Percentiles rank a stretch among this genome's conserved stretches.
Evolutionary conservation across 345 rosid species (phyloP).

Genomic region (Pistacia atlantica): DNA sequence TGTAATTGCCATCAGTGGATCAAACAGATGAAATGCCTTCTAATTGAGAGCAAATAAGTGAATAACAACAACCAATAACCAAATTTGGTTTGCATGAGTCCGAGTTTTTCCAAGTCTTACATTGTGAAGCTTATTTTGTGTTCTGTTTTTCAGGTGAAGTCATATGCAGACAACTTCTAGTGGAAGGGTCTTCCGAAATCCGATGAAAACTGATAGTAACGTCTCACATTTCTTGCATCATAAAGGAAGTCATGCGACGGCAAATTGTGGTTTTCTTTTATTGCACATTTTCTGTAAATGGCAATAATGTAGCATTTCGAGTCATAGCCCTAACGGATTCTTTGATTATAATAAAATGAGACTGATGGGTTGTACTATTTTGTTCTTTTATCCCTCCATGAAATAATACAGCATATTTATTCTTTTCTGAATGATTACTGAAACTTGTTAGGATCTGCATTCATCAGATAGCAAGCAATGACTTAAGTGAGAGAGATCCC

Average conservation of each 20-base stretch:
- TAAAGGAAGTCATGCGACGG: slow-evolving; percentile 6
- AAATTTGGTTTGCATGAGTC: background rate
- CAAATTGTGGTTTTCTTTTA: slow-evolving; percentile 19
- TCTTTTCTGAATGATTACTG: background rate
- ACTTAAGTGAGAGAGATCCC: too few relatives aligned
- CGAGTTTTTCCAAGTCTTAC: background rate
- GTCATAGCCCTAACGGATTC: background rate
- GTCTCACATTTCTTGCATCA: background rate
- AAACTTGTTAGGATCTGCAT: background rate
- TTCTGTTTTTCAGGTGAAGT: slow-evolving; percentile 49
- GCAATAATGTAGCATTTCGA: slow-evolving; percentile 2
- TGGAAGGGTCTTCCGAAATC: slow-evolving; percentile 75
- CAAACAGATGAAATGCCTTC: too few relatives aligned
- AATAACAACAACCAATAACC: too few relatives aligned
- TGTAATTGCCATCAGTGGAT: background rate
- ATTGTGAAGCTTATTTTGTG: background rate
- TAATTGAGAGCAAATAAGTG: too few relatives aligned
- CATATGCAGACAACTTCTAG: slow-evolving; percentile 94
- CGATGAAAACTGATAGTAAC: slow-evolving; percentile 31
- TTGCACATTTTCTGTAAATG: slow-evolving; percentile 19
- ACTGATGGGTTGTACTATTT: background rate
- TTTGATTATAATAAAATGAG: slow-evolving; percentile 17
- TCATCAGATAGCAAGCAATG: background rate
- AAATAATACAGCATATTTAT: background rate
- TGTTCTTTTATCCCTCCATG: background rate